Base-by-base conservation (phyloP, 805 yeast genomes). In the Helenozyma baotianmanensis region DNA sequence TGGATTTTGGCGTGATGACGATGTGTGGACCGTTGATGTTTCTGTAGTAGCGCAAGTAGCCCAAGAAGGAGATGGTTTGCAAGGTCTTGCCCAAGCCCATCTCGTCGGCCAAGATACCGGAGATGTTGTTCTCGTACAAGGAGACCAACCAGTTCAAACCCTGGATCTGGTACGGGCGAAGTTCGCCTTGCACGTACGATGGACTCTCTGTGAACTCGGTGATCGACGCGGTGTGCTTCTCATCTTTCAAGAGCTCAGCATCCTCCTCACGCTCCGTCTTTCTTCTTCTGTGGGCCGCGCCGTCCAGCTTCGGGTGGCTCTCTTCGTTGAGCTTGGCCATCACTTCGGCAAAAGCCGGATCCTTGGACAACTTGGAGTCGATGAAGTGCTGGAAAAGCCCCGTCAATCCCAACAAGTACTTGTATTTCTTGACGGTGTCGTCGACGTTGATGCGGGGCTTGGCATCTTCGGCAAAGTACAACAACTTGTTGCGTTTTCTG, bases 81-180 rank as follows among this genome's bases (percentile, higher is more conserved):
- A 83, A 60, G 3, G 92, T 83, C 53, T 83, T 83, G 46, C 92
- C 92, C 40, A 83, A 60, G 2, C 92, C 92, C 92, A 83, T 83
- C 59, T 83, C 92, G 58, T 83, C 92, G 1, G 92, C 92, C 38
- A 83, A 64, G 15, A 83, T 82, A 39, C 92, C 92, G 1, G 83
- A 74, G 28, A 83, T 60, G 39, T 76, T 74, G 58, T 80, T 81
- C 42, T 77, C 81, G 47, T 79, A 75, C 38, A 83, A 58, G 1
- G 82, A 70, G 10, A 82, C 72, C 46, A 83, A 60, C 94, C 94
- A 83, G 54, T 83, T 83, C 40, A 83, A 62, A 41, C 92, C 94
- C 54, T 80, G 88, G 41, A 83, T 70, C 58, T 83, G 94, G 52
- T 83, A 83, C 3, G 82, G 79, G 48, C 94, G 70, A 36, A 83